Percentiles rank a stretch among this genome's conserved stretches.
Conservation (phyloP, 108 stramenopile species). For the Discostella stelligeroides region DNA sequence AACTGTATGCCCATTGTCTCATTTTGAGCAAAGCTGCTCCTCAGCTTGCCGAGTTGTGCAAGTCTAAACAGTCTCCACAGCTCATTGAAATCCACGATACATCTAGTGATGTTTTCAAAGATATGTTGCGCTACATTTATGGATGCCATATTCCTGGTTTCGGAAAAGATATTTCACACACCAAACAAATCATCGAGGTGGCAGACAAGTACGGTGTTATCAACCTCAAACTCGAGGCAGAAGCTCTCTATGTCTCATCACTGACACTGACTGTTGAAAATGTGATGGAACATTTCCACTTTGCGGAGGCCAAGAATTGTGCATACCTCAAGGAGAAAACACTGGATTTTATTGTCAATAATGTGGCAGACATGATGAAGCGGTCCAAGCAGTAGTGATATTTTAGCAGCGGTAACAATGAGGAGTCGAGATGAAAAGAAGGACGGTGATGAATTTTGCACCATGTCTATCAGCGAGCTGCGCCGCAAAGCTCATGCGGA, state of each 20-base stretch:
- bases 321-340: slow-evolving; percentile 14
- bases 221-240: slow-evolving; percentile 23
- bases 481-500: neutral
- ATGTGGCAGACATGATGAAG: neutral
- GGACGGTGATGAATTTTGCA: neutral
- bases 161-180: neutral
- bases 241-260: slow-evolving; percentile 2
- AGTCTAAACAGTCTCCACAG: neutral
- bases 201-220: slow-evolving; percentile 8
- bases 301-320: slow-evolving; percentile 14
- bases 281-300: slow-evolving; percentile 12
- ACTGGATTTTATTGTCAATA: neutral
- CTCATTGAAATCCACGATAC: neutral
- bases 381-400: neutral
- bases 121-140: slow-evolving; percentile 6
- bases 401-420: neutral
- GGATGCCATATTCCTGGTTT: neutral
- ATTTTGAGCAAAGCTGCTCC: slow-evolving; percentile 8
- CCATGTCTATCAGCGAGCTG: neutral
- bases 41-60: slow-evolving; percentile 1
- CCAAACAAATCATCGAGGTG: slow-evolving; percentile 8
- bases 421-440: neutral
- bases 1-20: slow-evolving; percentile 10
- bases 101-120: neutral
- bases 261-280: slow-evolving; percentile 6